Base-by-base conservation (phyloP, 169 alveolate species). In the Cryptosporidium felis region DNA sequence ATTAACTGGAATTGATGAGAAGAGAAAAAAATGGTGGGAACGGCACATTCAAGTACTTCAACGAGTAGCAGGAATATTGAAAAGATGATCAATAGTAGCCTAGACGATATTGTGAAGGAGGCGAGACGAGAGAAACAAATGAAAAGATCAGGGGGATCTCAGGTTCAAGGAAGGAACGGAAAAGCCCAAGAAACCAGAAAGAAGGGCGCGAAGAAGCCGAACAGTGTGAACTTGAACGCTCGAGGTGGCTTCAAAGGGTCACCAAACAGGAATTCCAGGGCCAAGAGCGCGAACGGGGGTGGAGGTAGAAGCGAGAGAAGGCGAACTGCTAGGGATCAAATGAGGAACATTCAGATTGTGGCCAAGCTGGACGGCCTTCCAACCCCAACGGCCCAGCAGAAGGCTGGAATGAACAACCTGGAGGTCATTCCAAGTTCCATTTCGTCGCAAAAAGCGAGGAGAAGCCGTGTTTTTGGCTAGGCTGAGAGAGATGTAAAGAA, bases 351-450 rank as follows among this genome's bases (percentile, higher is more conserved):
- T 44, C 53, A 66, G 42, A 66, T 66, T 26, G 82, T 66, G 30
- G 82, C 82, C 9, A 45, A 66, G 59, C 59, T 66, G 30, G 82
- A 66, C 34, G 16, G 38, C 5, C 23, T 66, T 30, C 82, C 82
- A 21, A 53, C 82, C 14, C 82, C 82, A 21, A 66, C 82, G 1
- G 82, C 82, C 1, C 82, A 66, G 28, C 82, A 66, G 21, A 66
- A 66, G 62, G 82, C 82, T 12, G 82, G 82, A 5, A 4, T 66
- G 3, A 18, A 21, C 26, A 66, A 47, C 21, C 36, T 66, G 45
- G 82, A 66, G 3, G 42, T 66, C 9, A 44, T 49, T 49, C 82
- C 82, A 1, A 66, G 82, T 9, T 66, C 82, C 3, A 46, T 66
- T 45, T 66, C 62, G 16, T 66, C 82, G 4, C 82, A 44, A 30